Evolutionary conservation across 192 early-diverging fungal genomes (phyloP).

Genomic region (Coemansia sp.): DNA sequence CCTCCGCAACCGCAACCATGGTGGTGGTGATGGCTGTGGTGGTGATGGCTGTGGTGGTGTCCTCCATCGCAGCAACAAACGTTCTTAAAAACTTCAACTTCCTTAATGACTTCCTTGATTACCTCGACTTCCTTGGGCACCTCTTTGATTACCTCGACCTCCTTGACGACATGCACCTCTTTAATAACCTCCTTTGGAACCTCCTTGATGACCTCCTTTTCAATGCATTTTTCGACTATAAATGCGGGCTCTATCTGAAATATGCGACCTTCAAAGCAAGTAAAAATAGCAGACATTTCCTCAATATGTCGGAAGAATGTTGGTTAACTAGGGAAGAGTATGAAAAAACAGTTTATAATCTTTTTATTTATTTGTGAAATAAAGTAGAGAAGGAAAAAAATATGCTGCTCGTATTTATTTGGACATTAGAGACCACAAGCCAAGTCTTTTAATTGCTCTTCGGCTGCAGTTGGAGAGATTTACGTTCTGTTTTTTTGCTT

Average conservation of each 20-base stretch:
- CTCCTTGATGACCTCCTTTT: constrained; percentile 43
- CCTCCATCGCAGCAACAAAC: constrained; percentile 37
- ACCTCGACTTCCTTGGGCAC: constrained; percentile 19
- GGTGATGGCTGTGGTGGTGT: constrained; percentile 7
- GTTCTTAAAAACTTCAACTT: constrained; percentile 27
- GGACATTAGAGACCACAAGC: neutral
- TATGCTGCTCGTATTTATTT: no score
- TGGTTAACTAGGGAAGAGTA: neutral
- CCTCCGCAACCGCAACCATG: constrained; percentile 8
- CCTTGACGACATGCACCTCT: constrained; percentile 26
- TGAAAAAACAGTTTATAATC: neutral
- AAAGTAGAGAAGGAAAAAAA: constrained; percentile 1
- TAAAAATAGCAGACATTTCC: constrained; percentile 37
- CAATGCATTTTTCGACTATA: constrained; percentile 46
- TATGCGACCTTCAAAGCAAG: constrained; percentile 40
- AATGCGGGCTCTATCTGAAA: constrained; percentile 49
- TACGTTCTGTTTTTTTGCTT: neutral
- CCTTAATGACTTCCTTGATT: constrained; percentile 28
- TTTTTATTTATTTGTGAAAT: neutral
- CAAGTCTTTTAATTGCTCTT: neutral
- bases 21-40: constrained; percentile 15
- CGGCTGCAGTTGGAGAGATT: no score
- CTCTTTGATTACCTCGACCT: constrained; percentile 36
- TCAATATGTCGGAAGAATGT: neutral
- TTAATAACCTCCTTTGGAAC: constrained; percentile 31